These are phyloP conservation scores for Pterulicium gracile DNA, from an alignment of 1,284 basidiomycete genomes.

Conservation along the genomic window DNA sequence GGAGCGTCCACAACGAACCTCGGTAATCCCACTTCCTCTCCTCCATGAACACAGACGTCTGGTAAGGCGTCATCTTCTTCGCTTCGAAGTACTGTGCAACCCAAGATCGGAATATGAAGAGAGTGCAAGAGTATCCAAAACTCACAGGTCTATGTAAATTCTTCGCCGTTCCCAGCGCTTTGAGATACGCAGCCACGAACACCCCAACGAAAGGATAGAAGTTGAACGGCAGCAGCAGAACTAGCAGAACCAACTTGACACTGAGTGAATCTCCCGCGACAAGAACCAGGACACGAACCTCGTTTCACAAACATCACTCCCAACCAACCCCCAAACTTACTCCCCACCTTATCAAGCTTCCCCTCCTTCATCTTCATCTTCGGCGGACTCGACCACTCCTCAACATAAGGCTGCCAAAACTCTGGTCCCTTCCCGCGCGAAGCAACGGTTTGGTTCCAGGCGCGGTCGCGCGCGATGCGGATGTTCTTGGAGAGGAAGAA, in stretches of 20 bases:
- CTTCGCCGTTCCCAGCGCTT: constrained; percentile 57
- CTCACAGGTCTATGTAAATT: constrained; percentile 60
- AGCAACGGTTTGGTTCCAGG: constrained; percentile 70
- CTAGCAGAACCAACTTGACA: constrained; percentile 23
- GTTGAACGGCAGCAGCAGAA: constrained; percentile 57
- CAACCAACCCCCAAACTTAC: constrained; percentile 36
- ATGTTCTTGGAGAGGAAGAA: constrained; percentile 79
- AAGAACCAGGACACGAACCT: constrained; percentile 31
- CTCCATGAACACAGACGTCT: constrained; percentile 69
- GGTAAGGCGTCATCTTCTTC: constrained; percentile 66
- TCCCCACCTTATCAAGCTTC: constrained; percentile 22
- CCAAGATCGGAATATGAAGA: neutral
- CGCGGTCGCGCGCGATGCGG: constrained; percentile 63
- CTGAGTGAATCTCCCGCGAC: neutral
- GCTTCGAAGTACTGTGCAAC: constrained; percentile 59
- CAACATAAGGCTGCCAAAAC: constrained; percentile 84
- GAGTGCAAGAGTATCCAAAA: constrained; percentile 6
- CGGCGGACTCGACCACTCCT: constrained; percentile 77
- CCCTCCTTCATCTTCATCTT: constrained; percentile 20
- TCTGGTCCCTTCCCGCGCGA: constrained; percentile 70
- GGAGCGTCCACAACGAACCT: constrained; percentile 27
- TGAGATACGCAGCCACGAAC: constrained; percentile 52
- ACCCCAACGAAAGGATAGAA: constrained; percentile 65
- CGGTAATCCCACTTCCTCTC: constrained; percentile 84
- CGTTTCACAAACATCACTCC: constrained; percentile 37